Conservation (phyloP, 2,329 filamentous ascomycete species). For the Ascocoryne sarcoides region DNA sequence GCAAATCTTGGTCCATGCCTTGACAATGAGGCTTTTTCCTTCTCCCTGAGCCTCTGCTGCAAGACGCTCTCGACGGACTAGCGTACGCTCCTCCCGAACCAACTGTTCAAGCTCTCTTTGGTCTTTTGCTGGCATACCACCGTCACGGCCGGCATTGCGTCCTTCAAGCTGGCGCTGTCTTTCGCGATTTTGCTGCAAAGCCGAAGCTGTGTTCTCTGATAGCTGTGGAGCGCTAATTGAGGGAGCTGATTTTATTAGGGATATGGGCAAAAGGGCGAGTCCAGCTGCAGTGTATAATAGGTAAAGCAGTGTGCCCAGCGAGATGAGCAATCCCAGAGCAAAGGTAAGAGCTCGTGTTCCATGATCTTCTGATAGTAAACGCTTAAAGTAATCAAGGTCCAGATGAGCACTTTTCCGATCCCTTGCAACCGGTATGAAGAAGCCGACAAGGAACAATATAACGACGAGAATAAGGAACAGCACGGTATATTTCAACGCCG, state of each 20-base stretch:
- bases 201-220: slow-evolving; percentile 66
- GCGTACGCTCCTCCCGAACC: slow-evolving; percentile 80
- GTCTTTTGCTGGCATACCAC: slow-evolving; percentile 74
- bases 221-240: slow-evolving; percentile 75
- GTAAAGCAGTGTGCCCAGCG: slow-evolving; percentile 78
- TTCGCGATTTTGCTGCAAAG: slow-evolving; percentile 81
- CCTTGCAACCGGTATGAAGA: slow-evolving; percentile 80
- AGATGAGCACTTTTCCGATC: slow-evolving; percentile 56
- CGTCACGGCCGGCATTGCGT: slow-evolving; percentile 67
- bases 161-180: slow-evolving; percentile 85
- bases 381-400: slow-evolving; percentile 81
- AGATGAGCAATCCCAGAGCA: slow-evolving; percentile 77
- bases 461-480: slow-evolving; percentile 73
- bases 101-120: slow-evolving; percentile 81
- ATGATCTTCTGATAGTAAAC: slow-evolving; percentile 73
- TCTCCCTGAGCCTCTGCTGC: slow-evolving; percentile 75
- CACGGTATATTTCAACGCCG: slow-evolving; percentile 85
- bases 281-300: slow-evolving; percentile 82
- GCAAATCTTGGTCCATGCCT: slow-evolving; percentile 69
- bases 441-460: slow-evolving; percentile 81
- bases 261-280: slow-evolving; percentile 78
- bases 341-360: slow-evolving; percentile 91
- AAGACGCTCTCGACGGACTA: slow-evolving; percentile 80
- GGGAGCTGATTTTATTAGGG: slow-evolving; percentile 86
- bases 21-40: slow-evolving; percentile 65